phyloP scores from a whole-genome alignment of 2,329 filamentous ascomycete species.

The Pyricularia pennisetigena region DNA sequence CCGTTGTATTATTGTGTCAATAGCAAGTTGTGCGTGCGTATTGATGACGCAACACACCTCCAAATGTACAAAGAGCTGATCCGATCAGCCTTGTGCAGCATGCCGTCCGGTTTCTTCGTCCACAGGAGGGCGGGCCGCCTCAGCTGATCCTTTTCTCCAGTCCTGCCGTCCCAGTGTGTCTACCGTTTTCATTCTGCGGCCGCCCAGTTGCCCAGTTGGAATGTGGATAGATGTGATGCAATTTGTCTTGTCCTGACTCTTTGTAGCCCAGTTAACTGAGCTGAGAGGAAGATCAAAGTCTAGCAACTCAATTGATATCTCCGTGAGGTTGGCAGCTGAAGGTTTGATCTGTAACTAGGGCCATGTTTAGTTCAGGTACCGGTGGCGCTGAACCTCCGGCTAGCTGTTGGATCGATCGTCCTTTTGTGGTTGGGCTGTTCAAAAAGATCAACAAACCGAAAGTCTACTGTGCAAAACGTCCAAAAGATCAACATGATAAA shows the following conservation, averaged over 20 bases:
- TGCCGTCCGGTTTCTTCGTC: background rate
- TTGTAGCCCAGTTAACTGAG: background rate
- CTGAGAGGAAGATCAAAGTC: too few species aligned
- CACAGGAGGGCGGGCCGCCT: background rate
- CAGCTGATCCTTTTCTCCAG: background rate
- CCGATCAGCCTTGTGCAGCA: background rate
- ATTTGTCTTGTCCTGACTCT: background rate
- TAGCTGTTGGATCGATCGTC: background rate
- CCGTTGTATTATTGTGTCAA: background rate
- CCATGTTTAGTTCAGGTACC: background rate
- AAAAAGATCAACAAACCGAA: background rate
- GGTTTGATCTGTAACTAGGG: background rate
- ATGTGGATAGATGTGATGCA: background rate
- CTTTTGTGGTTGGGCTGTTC: background rate
- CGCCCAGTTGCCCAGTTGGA: too few species aligned
- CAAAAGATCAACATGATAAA: background rate
- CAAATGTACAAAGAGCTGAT: background rate
- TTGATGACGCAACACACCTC: background rate
- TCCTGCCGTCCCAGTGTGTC: background rate
- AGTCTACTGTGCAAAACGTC: background rate
- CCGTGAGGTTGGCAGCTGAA: background rate
- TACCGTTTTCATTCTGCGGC: too few species aligned
- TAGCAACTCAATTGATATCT: background rate
- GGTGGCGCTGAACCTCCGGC: background rate
- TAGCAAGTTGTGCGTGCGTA: background rate